Base-by-base conservation (phyloP, 2,329 filamentous ascomycete species). In the Venturia carpophila region DNA sequence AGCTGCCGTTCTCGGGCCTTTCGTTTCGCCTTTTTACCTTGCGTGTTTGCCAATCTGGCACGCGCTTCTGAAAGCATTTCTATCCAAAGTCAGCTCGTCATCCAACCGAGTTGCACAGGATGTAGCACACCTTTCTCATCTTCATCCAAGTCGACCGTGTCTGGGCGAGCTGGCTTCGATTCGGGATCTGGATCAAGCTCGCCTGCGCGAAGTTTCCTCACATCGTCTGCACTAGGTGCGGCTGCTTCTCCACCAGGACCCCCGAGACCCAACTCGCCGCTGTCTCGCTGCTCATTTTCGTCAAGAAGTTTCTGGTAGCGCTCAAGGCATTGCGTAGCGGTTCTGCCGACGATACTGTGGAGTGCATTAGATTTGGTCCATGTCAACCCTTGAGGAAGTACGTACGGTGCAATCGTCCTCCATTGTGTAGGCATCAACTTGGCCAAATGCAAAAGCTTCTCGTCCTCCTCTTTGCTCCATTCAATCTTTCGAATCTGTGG, bases 351-450 rank as follows among this genome's bases (percentile, higher is more conserved):
- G 70, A 97, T 93, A 7, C 41, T 47, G 19, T n/a, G 19, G 13
- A 19, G 7, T 63, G 37, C 15, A 65, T 94, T 92, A 58, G 52
- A 9, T 3, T 7, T 58, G n/a, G 52, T 37, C 30, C 52, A 58
- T 37, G 19, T 5, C 27, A 37, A 37, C 5, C 6, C 52, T 58
- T 11, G 17, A 19, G 30, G n/a, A 58, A 27, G n/a, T 58, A 58
- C 52, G 17, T 58, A 58, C 52, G 52, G 52, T 66, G 94, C 93
- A 73, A 99, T 97, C 60, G 94, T 97, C 73, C 94, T 89, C 94
- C 94, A 99, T 84, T 99, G 94, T 37, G 93, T 97, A 66, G 94
- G 94, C 88, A 99, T 96, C 79, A 99, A 83, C 83, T 97, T 99
- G 68, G 94, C 94, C 73, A 99, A 83, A 73, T 97, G 94, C 71